Percentiles rank a stretch among this genome's conserved stretches.
Conservation (phyloP, 768 basidiomycete genomes). For the Mycena rebaudengoi region DNA sequence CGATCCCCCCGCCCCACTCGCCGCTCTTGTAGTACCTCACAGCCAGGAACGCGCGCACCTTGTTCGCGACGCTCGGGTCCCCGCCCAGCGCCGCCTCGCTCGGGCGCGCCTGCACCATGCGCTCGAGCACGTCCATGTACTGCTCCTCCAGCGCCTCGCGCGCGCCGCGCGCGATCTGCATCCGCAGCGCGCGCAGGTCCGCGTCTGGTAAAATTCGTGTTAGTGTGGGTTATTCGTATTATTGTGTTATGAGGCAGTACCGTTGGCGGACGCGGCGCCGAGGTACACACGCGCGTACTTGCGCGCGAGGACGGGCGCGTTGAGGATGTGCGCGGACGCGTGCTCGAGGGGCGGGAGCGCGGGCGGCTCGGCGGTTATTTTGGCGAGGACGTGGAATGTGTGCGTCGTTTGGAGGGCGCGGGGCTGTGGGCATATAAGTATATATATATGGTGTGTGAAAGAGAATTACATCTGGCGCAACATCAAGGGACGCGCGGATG, state of each 20-base stretch:
- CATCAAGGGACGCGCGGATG: slow-evolving; percentile 69
- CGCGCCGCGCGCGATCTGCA: slow-evolving; percentile 81
- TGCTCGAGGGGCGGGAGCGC: slow-evolving; percentile 80
- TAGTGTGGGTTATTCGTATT: too few relatives aligned
- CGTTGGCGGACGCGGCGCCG: too few relatives aligned
- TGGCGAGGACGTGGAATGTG: slow-evolving; percentile 76
- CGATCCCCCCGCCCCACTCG: slow-evolving; percentile 90
- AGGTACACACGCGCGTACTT: slow-evolving; percentile 86
- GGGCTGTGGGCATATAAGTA: slow-evolving; percentile 41
- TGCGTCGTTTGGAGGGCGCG: slow-evolving; percentile 68
- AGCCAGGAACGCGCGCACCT: slow-evolving; percentile 86
- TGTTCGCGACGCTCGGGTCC: slow-evolving; percentile 89
- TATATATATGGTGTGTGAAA: neutral
- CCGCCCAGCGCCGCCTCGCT: slow-evolving; percentile 90
- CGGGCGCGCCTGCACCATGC: slow-evolving; percentile 82
- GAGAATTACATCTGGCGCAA: slow-evolving; percentile 61
- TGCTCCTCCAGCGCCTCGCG: slow-evolving; percentile 88
- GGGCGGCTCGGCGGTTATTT: slow-evolving; percentile 82
- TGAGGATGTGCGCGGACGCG: slow-evolving; percentile 83
- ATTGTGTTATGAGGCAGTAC: too few relatives aligned
- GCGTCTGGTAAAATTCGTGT: too few relatives aligned
- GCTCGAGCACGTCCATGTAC: slow-evolving; percentile 85
- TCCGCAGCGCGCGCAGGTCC: too few relatives aligned
- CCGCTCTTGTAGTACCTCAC: slow-evolving; percentile 81
- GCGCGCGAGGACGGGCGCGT: slow-evolving; percentile 80